Conservation (phyloP, 2,329 filamentous ascomycete genomes). For the Aspergillus chevalieri region DNA sequence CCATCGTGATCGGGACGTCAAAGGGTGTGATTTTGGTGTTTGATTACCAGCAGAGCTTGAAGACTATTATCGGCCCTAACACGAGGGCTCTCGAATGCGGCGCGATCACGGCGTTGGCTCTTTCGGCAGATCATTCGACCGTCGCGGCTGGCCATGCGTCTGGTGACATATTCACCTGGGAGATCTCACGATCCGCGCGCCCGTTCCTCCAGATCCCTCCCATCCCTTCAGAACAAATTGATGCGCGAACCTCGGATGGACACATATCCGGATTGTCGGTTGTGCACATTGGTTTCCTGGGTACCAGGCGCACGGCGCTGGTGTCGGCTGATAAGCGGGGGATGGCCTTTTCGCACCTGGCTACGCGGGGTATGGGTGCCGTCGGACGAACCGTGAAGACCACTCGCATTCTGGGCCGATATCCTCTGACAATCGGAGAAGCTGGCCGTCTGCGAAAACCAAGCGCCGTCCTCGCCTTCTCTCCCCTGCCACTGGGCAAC, state of each 20-base stretch:
- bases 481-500: slow-evolving; percentile 87
- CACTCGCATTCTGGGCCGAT: slow-evolving; percentile 82
- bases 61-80: slow-evolving; percentile 86
- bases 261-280: slow-evolving; percentile 73
- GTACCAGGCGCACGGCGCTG: slow-evolving; percentile 85
- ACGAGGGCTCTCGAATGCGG: slow-evolving; percentile 93
- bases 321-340: slow-evolving; percentile 91
- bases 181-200: slow-evolving; percentile 70
- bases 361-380: slow-evolving; percentile 80
- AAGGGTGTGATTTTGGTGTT: slow-evolving; percentile 94
- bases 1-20: slow-evolving; percentile 84
- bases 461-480: slow-evolving; percentile 89
- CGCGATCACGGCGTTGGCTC: slow-evolving; percentile 74
- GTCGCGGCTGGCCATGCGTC: slow-evolving; percentile 84
- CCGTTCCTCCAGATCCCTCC: slow-evolving; percentile 86
- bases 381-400: slow-evolving; percentile 83
- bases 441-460: slow-evolving; percentile 70
- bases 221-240: slow-evolving; percentile 58
- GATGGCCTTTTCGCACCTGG: slow-evolving; percentile 97
- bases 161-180: slow-evolving; percentile 96
- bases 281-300: slow-evolving; percentile 89
- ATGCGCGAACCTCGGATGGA: slow-evolving; percentile 67
- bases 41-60: slow-evolving; percentile 93
- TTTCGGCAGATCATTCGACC: slow-evolving; percentile 90
- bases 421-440: slow-evolving; percentile 63